Percentiles rank a stretch among this genome's conserved stretches.
Evolutionary conservation across 176 grass and related monocot species (phyloP).

Genomic region (Sorghum bicolor): DNA sequence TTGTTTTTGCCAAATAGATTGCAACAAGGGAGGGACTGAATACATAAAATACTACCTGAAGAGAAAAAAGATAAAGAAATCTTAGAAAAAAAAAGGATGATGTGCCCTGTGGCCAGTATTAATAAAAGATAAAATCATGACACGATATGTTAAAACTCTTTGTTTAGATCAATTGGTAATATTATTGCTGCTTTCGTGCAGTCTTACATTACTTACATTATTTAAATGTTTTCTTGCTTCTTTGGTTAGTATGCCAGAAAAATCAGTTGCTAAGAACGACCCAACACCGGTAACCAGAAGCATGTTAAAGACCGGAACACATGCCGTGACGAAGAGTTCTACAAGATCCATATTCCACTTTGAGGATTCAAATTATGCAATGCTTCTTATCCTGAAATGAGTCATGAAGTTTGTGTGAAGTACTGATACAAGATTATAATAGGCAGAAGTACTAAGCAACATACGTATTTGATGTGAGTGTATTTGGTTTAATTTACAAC

Average conservation of each 20-base stretch:
- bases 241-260: conserved; percentile 48
- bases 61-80: neutral
- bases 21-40: conserved; percentile 70
- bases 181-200: neutral
- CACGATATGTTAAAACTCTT: neutral
- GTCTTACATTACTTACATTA: conserved; percentile 46
- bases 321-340: conserved; percentile 66
- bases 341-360: conserved; percentile 51
- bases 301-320: conserved; percentile 67
- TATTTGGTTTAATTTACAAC: no score
- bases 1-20: conserved; percentile 56
- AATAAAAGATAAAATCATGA: neutral
- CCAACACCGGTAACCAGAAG: conserved; percentile 80
- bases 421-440: neutral
- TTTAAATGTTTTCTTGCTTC: conserved; percentile 73
- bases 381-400: neutral
- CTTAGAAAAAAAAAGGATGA: neutral
- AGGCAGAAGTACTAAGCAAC: neutral
- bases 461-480: neutral
- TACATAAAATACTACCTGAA: conserved; percentile 92
- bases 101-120: neutral
- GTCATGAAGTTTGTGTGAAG: neutral
- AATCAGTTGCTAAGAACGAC: conserved; percentile 56
- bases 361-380: neutral
- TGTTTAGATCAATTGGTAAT: no score